These are phyloP conservation scores for Beauveria pseudobassiana DNA, from an alignment of 2,329 filamentous ascomycete genomes.

Conservation along the genomic window DNA sequence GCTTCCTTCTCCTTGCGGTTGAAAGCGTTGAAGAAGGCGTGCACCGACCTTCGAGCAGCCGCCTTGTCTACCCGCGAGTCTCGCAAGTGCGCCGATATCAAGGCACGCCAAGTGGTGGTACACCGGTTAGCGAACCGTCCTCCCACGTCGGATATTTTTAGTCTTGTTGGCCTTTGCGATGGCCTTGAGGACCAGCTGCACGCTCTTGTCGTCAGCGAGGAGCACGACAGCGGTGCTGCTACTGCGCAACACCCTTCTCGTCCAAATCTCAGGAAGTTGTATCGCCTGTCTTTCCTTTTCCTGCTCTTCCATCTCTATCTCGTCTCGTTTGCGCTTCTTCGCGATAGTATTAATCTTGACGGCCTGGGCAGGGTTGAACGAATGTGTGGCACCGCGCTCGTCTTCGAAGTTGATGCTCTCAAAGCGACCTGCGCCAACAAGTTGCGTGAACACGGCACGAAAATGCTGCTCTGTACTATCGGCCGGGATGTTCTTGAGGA, in stretches of 20 bases:
- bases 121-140: conserved; percentile 46
- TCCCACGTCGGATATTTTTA: conserved; percentile 62
- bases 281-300: conserved; percentile 50
- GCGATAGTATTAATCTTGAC: conserved; percentile 27
- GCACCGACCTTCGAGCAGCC: conserved; percentile 64
- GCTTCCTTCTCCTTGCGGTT: conserved; percentile 60
- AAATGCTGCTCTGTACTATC: conserved; percentile 76
- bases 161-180: conserved; percentile 53
- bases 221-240: conserved; percentile 74
- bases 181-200: conserved; percentile 71
- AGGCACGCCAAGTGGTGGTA: conserved; percentile 48
- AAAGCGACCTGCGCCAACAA: conserved; percentile 71
- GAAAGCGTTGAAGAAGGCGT: conserved; percentile 82
- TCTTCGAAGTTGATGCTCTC: conserved; percentile 71
- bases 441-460: conserved; percentile 63
- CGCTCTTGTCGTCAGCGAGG: conserved; percentile 76
- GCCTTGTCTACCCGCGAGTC: conserved; percentile 63
- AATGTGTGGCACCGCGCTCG: conserved; percentile 30
- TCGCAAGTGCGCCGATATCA: conserved; percentile 59
- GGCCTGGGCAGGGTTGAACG: conserved; percentile 43
- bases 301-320: conserved; percentile 48
- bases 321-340: conserved; percentile 34
- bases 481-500: conserved; percentile 81
- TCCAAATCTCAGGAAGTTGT: conserved; percentile 65
- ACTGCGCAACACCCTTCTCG: conserved; percentile 59